These are phyloP conservation scores for Fraxinus albicans DNA, from an alignment of 305 asterid genomes.

Conservation along the genomic window DNA sequence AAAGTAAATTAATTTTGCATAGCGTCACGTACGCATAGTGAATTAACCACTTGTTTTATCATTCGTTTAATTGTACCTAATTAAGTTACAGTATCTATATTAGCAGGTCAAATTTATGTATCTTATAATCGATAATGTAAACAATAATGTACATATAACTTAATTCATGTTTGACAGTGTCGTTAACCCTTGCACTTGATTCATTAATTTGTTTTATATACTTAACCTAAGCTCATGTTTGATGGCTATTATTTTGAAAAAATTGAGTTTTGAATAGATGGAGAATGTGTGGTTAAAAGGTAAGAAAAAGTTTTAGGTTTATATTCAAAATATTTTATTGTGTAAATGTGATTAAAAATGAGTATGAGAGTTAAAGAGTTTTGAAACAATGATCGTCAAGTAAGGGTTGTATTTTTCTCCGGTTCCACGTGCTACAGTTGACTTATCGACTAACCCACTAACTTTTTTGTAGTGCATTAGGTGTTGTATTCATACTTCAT, in stretches of 20 bases:
- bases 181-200: background rate
- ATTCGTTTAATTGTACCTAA: background rate
- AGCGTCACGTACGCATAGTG: background rate
- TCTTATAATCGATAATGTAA: background rate
- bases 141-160: too few relatives aligned
- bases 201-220: background rate
- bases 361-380: too few relatives aligned
- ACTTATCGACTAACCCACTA: background rate
- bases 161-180: background rate
- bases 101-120: constrained; percentile 20
- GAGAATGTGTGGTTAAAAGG: too few relatives aligned
- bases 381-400: too few relatives aligned
- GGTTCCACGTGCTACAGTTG: constrained; percentile 16
- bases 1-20: too few relatives aligned
- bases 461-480: background rate
- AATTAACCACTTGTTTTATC: background rate
- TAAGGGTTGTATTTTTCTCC: background rate
- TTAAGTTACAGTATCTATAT: background rate
- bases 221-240: background rate
- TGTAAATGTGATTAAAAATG: too few relatives aligned
- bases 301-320: too few relatives aligned
- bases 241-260: too few relatives aligned
- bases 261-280: too few relatives aligned
- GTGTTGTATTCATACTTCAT: background rate
- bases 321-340: too few relatives aligned